phyloP scores from a whole-genome alignment of 306 rosid genomes.

The Macrotyloma uniflorum region DNA sequence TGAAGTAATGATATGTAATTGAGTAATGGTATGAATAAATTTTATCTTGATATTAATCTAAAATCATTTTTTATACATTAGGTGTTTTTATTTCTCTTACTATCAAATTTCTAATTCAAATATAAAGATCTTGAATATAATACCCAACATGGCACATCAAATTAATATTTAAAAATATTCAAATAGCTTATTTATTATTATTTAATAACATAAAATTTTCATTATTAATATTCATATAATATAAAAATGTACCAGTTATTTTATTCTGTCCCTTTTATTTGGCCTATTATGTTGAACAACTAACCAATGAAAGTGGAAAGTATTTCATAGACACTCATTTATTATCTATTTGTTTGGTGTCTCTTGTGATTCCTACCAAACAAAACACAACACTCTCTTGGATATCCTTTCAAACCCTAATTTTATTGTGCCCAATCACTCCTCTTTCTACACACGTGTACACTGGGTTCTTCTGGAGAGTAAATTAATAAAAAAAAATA shows the following conservation, averaged over 20 bases:
- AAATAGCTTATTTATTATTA: background rate
- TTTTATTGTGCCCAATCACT: background rate
- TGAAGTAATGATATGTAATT: background rate
- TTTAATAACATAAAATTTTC: background rate
- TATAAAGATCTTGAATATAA: background rate
- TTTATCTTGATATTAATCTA: background rate
- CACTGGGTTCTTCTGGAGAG: too few relatives aligned
- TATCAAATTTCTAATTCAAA: background rate
- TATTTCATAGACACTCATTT: background rate
- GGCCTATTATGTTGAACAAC: background rate
- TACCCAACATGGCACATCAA: background rate
- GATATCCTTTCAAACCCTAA: background rate
- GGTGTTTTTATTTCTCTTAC: too few relatives aligned
- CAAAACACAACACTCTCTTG: background rate
- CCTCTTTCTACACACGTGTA: background rate
- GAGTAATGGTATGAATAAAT: background rate
- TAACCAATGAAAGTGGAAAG: background rate
- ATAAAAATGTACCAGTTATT: background rate
- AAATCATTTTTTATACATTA: background rate
- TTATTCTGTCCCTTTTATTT: background rate
- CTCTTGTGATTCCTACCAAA: background rate
- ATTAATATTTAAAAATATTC: background rate
- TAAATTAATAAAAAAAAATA: too few relatives aligned
- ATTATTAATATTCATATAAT: background rate
- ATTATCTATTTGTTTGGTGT: background rate